phyloP scores from a whole-genome alignment of 768 basidiomycete genomes.

The Termitomyces bulborhizus region DNA sequence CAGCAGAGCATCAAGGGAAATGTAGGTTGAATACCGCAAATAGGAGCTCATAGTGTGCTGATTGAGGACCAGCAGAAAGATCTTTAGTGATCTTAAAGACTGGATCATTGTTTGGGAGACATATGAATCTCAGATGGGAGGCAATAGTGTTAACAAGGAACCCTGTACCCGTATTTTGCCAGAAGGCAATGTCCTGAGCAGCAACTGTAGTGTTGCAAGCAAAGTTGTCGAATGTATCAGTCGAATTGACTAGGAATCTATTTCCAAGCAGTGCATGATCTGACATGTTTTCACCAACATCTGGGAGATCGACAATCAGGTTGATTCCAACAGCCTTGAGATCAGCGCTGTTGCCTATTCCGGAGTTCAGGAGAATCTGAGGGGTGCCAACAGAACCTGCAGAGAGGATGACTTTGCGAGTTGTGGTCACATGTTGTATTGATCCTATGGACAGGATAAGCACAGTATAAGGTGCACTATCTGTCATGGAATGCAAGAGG shows the following conservation, averaged over 20 bases:
- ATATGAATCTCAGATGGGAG: background rate
- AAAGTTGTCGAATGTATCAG: background rate
- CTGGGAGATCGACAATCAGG: slow-evolving; percentile 23
- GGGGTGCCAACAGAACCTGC: slow-evolving; percentile 27
- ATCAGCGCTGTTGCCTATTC: slow-evolving; percentile 21
- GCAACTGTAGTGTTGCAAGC: background rate
- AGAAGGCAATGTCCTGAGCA: background rate
- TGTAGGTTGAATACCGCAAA: background rate
- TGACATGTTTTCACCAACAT: slow-evolving; percentile 31
- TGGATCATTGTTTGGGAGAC: background rate
- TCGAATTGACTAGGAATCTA: background rate
- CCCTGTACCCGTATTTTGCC: background rate
- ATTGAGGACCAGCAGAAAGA: slow-evolving; percentile 1
- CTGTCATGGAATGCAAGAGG: too few species aligned
- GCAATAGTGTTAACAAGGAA: slow-evolving; percentile 1
- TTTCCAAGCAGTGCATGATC: slow-evolving; percentile 20
- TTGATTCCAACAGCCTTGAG: slow-evolving; percentile 16
- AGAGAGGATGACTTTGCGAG: slow-evolving; percentile 29
- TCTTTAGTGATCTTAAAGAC: background rate
- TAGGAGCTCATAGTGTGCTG: background rate
- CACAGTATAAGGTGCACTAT: background rate
- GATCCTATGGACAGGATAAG: slow-evolving; percentile 6
- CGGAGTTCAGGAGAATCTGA: slow-evolving; percentile 24
- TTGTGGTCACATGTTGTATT: slow-evolving; percentile 14
- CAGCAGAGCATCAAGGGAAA: background rate